These are phyloP conservation scores for Saururus chinensis DNA, from an alignment of 164 flowering plant genomes.

Conservation along the genomic window DNA sequence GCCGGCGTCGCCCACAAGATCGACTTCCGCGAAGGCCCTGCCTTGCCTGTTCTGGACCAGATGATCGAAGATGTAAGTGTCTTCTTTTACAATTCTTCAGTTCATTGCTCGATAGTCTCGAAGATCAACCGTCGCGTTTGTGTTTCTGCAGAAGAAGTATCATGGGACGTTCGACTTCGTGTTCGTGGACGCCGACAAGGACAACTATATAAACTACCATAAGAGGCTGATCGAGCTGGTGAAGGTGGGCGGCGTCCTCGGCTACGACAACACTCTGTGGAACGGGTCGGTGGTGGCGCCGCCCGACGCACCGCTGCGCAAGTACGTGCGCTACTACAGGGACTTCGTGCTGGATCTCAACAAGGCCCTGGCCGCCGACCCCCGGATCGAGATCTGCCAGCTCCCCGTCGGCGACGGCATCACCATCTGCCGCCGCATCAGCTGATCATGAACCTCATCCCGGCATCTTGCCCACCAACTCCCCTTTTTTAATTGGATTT, in stretches of 20 bases:
- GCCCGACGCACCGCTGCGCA: constrained; percentile 77
- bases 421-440: constrained; percentile 87
- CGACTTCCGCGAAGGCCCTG: constrained; percentile 14
- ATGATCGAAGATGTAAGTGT: constrained; percentile 12
- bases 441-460: constrained; percentile 22
- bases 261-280: constrained; percentile 99
- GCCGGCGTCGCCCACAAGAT: constrained; percentile 29
- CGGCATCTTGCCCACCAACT: not conserved
- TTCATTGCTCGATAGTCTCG: no score
- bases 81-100: no score
- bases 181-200: constrained; percentile 97
- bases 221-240: constrained; percentile 79
- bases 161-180: constrained; percentile 85
- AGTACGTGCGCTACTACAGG: constrained; percentile 82
- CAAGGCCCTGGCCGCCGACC: constrained; percentile 86
- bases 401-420: constrained; percentile 96
- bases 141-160: constrained; percentile 39
- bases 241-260: constrained; percentile 85
- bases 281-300: constrained; percentile 93
- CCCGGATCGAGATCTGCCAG: constrained; percentile 88
- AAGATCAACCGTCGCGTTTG: no score
- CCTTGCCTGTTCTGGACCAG: constrained; percentile 12
- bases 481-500: no score
- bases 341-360: constrained; percentile 92
- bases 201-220: constrained; percentile 93